These are phyloP conservation scores for Aureobasidium pullulans DNA, from an alignment of 2,329 filamentous ascomycete species.

Conservation along the genomic window DNA sequence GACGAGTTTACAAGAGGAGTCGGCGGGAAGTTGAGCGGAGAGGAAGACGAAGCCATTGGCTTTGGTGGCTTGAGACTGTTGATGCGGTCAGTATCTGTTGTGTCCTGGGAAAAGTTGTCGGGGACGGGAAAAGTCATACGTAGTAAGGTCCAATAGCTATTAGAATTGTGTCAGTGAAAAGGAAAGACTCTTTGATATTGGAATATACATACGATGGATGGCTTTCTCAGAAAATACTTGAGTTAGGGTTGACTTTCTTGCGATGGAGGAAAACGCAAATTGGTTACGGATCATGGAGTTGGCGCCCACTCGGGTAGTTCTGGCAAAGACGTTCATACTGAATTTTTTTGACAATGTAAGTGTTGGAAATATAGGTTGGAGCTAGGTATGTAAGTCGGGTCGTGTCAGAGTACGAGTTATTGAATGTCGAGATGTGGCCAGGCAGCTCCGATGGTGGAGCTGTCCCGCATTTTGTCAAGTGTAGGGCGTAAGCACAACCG, in stretches of 20 bases:
- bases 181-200: not conserved
- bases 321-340: not conserved
- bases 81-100: not conserved
- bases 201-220: not conserved
- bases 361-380: too few relatives aligned
- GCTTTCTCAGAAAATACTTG: conserved; percentile 2
- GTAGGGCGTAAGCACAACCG: not conserved
- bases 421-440: not conserved
- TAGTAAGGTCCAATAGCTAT: not conserved
- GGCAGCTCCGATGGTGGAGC: not conserved
- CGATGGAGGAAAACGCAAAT: not conserved
- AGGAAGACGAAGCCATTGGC: conserved; percentile 12
- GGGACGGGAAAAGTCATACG: not conserved
- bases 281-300: not conserved
- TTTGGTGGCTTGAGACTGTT: conserved; percentile 9
- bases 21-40: conserved; percentile 1
- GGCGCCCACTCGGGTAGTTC: not conserved
- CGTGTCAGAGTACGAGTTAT: too few relatives aligned
- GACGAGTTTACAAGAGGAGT: not conserved
- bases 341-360: not conserved
- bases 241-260: not conserved
- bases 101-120: not conserved
- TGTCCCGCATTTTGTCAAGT: not conserved
- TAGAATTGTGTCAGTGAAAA: not conserved
- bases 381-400: too few relatives aligned